A percentile compares a stretch with the other conserved stretches of the same genome.
phyloP scores from a whole-genome alignment of 768 basidiomycete species.

The Paxillus rubicundulus region DNA sequence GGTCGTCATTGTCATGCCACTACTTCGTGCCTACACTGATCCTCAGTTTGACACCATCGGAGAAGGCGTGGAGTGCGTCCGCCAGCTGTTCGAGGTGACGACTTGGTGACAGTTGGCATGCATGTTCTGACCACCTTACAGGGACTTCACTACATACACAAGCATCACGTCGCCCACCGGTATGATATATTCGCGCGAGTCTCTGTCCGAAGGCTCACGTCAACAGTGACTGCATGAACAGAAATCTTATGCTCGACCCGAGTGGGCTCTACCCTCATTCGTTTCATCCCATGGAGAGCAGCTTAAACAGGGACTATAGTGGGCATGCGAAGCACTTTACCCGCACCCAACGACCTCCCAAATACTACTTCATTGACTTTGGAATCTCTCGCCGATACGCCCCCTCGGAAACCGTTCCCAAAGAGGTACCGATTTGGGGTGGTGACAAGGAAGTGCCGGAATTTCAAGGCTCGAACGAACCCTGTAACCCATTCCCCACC shows the following conservation, averaged over 20 bases:
- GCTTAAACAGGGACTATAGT: not conserved
- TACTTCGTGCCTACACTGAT: conserved; percentile 16
- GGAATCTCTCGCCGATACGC: conserved; percentile 25
- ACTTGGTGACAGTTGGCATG: not conserved
- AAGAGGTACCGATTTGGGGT: conserved; percentile 17
- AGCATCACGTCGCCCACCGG: conserved; percentile 37
- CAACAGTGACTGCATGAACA: conserved; percentile 16
- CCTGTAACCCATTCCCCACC: conserved; percentile 22
- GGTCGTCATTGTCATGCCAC: conserved; percentile 24
- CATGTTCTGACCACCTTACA: conserved; percentile 7
- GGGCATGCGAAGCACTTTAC: conserved; percentile 10
- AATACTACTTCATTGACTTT: conserved; percentile 32
- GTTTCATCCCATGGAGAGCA: conserved; percentile 6
- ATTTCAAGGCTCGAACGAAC: conserved; percentile 5
- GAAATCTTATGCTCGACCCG: conserved; percentile 27
- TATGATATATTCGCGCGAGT: conserved; percentile 8
- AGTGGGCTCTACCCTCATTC: conserved; percentile 8
- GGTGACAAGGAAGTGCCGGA: conserved; percentile 28
- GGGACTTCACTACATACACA: conserved; percentile 40
- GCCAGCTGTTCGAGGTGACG: conserved; percentile 24
- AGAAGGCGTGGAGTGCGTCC: conserved; percentile 23
- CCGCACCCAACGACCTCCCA: conserved; percentile 23
- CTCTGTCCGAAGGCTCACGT: not conserved
- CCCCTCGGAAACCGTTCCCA: not conserved
- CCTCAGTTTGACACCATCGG: conserved; percentile 23